Evolutionary conservation across 768 basidiomycete species (phyloP).

Genomic region (Gymnopilus junonius): DNA sequence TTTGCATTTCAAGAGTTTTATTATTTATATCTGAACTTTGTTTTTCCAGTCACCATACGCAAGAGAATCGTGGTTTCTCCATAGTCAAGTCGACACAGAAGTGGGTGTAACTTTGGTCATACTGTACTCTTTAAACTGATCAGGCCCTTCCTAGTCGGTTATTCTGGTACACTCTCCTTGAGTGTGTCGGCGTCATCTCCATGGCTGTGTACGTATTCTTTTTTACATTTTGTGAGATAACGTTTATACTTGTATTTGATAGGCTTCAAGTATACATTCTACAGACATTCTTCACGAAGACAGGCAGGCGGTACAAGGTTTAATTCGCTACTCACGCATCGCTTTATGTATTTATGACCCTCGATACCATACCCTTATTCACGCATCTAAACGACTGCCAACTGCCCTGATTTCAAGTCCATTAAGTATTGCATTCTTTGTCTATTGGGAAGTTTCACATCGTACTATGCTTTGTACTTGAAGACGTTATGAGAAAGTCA

Average conservation of each 20-base stretch:
- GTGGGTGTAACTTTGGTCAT: constrained; percentile 39
- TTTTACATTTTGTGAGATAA: background rate
- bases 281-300: constrained; percentile 97
- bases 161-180: constrained; percentile 92
- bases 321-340: constrained; percentile 36
- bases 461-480: background rate
- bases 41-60: constrained; percentile 81
- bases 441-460: background rate
- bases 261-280: constrained; percentile 91
- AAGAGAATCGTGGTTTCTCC: constrained; percentile 93
- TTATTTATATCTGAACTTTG: constrained; percentile 7
- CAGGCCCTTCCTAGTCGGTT: constrained; percentile 61
- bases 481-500: background rate
- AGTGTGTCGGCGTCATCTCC: constrained; percentile 75
- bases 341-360: constrained; percentile 23
- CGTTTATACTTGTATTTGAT: background rate
- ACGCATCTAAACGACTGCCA: background rate
- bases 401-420: background rate
- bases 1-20: background rate
- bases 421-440: constrained; percentile 1
- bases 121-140: background rate
- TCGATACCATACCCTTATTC: constrained; percentile 2
- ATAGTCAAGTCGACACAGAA: constrained; percentile 89
- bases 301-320: constrained; percentile 88
- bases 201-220: constrained; percentile 81